A percentile compares a stretch with the other conserved stretches of the same genome.
Conservation (phyloP, 1,139 yeast species). For the Casaregolazyma suthepensis region DNA sequence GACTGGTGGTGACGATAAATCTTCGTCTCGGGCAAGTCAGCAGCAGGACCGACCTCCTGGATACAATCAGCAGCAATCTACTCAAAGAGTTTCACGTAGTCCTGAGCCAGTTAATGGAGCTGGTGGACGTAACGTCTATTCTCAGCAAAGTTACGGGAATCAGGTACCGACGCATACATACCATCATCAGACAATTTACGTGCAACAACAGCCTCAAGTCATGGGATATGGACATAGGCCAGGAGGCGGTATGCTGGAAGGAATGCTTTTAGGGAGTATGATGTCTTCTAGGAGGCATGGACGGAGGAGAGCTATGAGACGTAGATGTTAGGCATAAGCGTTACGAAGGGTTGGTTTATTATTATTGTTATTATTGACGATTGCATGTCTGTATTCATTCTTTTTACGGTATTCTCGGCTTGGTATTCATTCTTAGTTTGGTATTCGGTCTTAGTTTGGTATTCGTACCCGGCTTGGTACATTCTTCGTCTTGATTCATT, state of each 20-base stretch:
- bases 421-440: too few relatives aligned
- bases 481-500: too few relatives aligned
- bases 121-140: slow-evolving; percentile 6
- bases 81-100: slow-evolving; percentile 23
- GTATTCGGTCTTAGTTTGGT: too few relatives aligned
- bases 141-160: slow-evolving; percentile 23
- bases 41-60: slow-evolving; percentile 4
- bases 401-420: too few relatives aligned
- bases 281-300: background rate
- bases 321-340: background rate
- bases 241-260: background rate
- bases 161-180: slow-evolving; percentile 15
- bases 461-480: background rate
- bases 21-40: background rate
- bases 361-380: too few relatives aligned
- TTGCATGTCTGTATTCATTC: too few relatives aligned
- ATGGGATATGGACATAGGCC: background rate
- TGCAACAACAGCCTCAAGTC: background rate
- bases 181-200: background rate
- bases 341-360: too few relatives aligned
- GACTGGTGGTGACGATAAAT: background rate
- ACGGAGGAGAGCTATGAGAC: background rate
- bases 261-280: background rate
- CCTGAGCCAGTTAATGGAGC: slow-evolving; percentile 9
- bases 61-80: slow-evolving; percentile 22